Evolutionary conservation across 805 yeast genomes (phyloP).

Genomic region (Suhomyces sp.): DNA sequence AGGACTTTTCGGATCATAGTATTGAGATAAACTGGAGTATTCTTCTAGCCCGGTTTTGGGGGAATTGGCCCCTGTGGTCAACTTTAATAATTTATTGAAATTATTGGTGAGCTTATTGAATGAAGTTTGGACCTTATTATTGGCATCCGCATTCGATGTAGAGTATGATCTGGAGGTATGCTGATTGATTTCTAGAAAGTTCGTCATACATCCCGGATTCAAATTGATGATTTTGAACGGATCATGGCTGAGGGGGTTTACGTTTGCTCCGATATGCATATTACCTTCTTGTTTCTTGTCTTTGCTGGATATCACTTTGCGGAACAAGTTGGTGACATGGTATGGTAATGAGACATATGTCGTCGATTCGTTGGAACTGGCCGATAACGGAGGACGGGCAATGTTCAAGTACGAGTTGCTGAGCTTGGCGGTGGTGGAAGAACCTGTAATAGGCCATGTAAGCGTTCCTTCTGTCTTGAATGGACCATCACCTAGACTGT

Average conservation of each 20-base stretch:
- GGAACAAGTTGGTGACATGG: slow-evolving; percentile 45
- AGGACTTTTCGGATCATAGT: neutral
- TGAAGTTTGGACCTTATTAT: slow-evolving; percentile 14
- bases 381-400: slow-evolving; percentile 34
- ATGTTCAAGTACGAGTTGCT: slow-evolving; percentile 32
- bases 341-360: slow-evolving; percentile 55
- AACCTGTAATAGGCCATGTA: slow-evolving; percentile 10
- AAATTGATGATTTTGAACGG: slow-evolving; percentile 52
- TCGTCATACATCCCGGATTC: slow-evolving; percentile 51
- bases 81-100: slow-evolving; percentile 27
- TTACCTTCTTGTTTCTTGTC: slow-evolving; percentile 44
- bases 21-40: slow-evolving; percentile 2
- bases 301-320: slow-evolving; percentile 31
- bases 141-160: slow-evolving; percentile 1
- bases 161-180: neutral
- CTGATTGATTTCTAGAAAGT: slow-evolving; percentile 14
- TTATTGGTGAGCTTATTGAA: slow-evolving; percentile 34
- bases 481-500: slow-evolving; percentile 17
- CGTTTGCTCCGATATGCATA: slow-evolving; percentile 50
- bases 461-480: slow-evolving; percentile 5
- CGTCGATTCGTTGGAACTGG: slow-evolving; percentile 41
- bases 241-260: slow-evolving; percentile 54
- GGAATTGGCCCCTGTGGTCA: slow-evolving; percentile 3
- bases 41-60: neutral
- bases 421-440: slow-evolving; percentile 12